Evolutionary conservation across 169 alveolate species (phyloP).

Genomic region (Cyclospora cayetanensis): DNA sequence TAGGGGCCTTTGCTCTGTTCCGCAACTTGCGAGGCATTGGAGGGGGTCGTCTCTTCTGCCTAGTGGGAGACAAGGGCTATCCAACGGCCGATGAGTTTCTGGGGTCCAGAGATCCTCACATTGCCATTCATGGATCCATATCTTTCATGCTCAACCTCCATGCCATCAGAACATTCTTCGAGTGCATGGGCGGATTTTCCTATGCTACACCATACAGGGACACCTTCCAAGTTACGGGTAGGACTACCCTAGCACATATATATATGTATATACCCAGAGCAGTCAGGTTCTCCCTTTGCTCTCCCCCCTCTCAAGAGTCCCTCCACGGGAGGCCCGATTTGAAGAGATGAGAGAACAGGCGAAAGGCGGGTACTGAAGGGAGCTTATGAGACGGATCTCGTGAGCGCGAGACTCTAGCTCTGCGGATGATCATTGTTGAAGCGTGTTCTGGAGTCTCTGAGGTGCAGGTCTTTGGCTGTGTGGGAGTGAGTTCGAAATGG

Average conservation of each 20-base stretch:
- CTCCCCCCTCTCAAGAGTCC: neutral
- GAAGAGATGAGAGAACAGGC: neutral
- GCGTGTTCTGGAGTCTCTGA: too few species aligned
- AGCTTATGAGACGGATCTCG: neutral
- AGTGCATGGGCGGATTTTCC: constrained; percentile 82
- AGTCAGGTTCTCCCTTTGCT: neutral
- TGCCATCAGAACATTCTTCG: constrained; percentile 82
- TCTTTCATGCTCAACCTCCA: constrained; percentile 87
- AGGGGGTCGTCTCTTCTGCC: constrained; percentile 78
- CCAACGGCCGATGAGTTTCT: constrained; percentile 84
- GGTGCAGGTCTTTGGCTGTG: constrained; percentile 68
- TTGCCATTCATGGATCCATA: constrained; percentile 87
- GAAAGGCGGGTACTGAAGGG: neutral
- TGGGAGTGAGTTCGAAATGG: constrained; percentile 50
- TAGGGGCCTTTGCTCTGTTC: constrained; percentile 83
- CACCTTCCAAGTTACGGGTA: constrained; percentile 83
- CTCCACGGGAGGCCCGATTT: neutral
- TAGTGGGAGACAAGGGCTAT: constrained; percentile 88
- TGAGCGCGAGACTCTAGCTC: neutral
- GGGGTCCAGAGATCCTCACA: constrained; percentile 85
- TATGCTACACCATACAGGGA: constrained; percentile 85
- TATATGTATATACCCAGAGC: neutral
- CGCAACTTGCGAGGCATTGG: constrained; percentile 77
- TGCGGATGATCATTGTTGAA: too few species aligned
- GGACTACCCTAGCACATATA: neutral